Evolutionary conservation across 2,329 filamentous ascomycete species (phyloP).

Genomic region (Apiospora marii): DNA sequence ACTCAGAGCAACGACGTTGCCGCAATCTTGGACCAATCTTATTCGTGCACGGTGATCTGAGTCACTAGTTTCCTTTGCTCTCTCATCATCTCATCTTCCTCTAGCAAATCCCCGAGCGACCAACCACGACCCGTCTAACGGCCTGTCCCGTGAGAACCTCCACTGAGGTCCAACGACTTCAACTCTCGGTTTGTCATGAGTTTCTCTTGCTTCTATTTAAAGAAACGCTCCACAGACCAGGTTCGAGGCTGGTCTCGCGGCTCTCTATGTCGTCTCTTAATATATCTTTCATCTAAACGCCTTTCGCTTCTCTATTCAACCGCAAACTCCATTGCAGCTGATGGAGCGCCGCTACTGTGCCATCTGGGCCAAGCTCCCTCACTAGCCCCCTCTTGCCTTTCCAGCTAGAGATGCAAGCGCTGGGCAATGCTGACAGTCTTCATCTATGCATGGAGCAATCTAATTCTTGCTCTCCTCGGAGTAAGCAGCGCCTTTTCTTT

Average conservation of each 20-base stretch:
- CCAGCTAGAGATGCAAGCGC: neutral
- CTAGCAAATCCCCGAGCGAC: neutral
- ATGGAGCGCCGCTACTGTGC: neutral
- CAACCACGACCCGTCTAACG: no score
- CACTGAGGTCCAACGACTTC: neutral
- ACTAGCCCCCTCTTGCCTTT: neutral
- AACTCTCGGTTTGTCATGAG: slow-evolving; percentile 30
- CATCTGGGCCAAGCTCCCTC: neutral
- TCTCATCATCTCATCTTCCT: no score
- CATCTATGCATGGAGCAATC: neutral
- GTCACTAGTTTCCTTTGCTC: neutral
- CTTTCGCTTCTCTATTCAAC: slow-evolving; percentile 46
- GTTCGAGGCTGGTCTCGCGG: slow-evolving; percentile 35
- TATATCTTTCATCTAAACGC: slow-evolving; percentile 53
- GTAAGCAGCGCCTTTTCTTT: neutral
- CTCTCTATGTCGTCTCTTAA: slow-evolving; percentile 42
- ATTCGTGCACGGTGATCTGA: neutral
- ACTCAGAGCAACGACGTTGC: neutral
- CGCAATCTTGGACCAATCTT: neutral
- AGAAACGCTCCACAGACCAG: slow-evolving; percentile 29
- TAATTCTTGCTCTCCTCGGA: neutral
- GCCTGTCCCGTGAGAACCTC: neutral
- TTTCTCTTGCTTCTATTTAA: slow-evolving; percentile 39
- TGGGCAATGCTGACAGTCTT: neutral
- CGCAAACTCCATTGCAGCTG: slow-evolving; percentile 39